Conservation (phyloP, 441 rosid genomes). For the Cnidoscolus chayamansa region DNA sequence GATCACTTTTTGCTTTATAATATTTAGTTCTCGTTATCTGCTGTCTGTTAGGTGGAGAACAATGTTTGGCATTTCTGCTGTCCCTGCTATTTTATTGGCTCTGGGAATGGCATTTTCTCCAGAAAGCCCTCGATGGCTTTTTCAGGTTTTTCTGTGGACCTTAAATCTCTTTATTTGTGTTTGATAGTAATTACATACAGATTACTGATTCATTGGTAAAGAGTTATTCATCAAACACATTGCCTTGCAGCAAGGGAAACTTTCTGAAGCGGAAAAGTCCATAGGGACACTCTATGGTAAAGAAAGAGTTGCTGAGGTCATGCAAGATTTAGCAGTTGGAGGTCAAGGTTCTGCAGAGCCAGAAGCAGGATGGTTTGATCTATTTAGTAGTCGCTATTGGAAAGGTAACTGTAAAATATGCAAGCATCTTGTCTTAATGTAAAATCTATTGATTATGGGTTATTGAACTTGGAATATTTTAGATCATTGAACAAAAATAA, state of each 20-base stretch:
- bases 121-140: constrained; percentile 99
- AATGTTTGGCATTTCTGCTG: constrained; percentile 80
- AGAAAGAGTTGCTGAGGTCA: constrained; percentile 81
- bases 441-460: neutral
- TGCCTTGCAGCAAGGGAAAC: constrained; percentile 74
- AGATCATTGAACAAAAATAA: neutral
- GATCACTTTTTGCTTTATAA: neutral
- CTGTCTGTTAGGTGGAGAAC: constrained; percentile 84
- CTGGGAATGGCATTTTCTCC: constrained; percentile 90
- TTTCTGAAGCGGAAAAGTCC: constrained; percentile 72
- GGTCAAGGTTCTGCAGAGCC: constrained; percentile 77
- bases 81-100: constrained; percentile 83
- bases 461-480: neutral
- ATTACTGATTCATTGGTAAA: neutral
- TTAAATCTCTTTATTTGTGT: neutral
- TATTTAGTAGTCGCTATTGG: constrained; percentile 85
- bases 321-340: constrained; percentile 62
- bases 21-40: constrained; percentile 4
- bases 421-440: constrained; percentile 1
- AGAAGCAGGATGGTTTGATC: constrained; percentile 96
- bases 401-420: constrained; percentile 52
- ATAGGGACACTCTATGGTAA: constrained; percentile 75
- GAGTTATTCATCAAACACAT: constrained; percentile 17
- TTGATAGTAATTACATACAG: neutral
- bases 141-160: constrained; percentile 54